Base-by-base conservation (phyloP, 179 eudicot genomes). In the Heliamphora pulchella region DNA sequence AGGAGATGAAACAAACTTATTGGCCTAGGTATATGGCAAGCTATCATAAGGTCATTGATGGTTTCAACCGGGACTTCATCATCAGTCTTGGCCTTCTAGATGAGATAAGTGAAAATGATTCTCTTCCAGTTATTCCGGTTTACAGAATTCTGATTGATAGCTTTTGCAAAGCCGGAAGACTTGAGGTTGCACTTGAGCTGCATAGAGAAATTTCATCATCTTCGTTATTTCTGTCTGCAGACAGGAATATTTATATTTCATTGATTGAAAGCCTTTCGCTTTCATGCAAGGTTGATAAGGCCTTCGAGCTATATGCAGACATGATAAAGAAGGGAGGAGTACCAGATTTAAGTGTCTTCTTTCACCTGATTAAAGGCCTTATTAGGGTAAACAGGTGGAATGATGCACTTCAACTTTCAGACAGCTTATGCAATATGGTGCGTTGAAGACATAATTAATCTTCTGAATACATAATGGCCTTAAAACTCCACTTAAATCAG, bases 1-100 rank as follows among this genome's bases (percentile, higher is more conserved):
- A 93, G 85, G 97, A 94, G 80, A 94, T 94, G 98, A 94, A 93
- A 79, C 93, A 89, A 73, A 93, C 97, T 48, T 86, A 93, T 86
- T 95, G 98, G 98, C 98, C 98, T 71, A 87, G 71, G 78, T 89
- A 90, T 80, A 64, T 88, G 50, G 85, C 87, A 46, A 91, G 91
- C 83, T 89, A 93, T 86, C 86, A 82, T 66, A 95, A 93, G 84
- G 95, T 95, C 50, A 87, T 91, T 85, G 95, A 91, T 82, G 97
- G 98, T 47, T 95, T 93, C 82, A 91, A 81, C 86, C 81, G 87
- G 79, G 97, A 95, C 44, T 95, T 90, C 71, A 72, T 95, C 22
- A 64, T 43, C 78, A 88, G 87, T 78, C 86, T 90, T 61, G 92
- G 89, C 72, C 86, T 95, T 74, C 80, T 91, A 62, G 91, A 89